phyloP scores from a whole-genome alignment of 176 grass and related monocot genomes.

The Aegilops sharonensis region DNA sequence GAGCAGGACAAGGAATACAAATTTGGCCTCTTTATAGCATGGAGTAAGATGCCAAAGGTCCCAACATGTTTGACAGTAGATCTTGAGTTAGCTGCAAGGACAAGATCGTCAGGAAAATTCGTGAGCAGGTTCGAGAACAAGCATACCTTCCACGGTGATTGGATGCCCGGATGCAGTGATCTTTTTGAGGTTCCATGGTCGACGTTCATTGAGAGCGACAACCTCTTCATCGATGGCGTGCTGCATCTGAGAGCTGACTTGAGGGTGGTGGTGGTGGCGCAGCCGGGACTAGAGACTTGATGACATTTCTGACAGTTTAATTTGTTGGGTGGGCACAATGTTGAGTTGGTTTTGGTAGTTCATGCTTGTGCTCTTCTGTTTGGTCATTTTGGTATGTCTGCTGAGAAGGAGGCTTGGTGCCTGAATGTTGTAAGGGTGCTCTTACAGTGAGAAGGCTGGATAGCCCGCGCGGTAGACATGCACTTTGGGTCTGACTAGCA shows the following conservation, averaged over 20 bases:
- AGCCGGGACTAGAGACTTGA: neutral
- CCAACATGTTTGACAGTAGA: slow-evolving; percentile 62
- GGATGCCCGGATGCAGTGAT: slow-evolving; percentile 26
- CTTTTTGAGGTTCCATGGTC: slow-evolving; percentile 69
- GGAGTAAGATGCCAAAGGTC: slow-evolving; percentile 39
- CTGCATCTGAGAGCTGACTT: slow-evolving; percentile 72
- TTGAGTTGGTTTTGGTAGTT: neutral
- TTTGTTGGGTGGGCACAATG: neutral
- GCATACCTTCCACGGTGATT: slow-evolving; percentile 42
- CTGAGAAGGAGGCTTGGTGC: neutral
- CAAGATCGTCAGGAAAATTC: slow-evolving; percentile 51
- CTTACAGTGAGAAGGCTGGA: too few species aligned
- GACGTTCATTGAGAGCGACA: slow-evolving; percentile 62
- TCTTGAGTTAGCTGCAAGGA: slow-evolving; percentile 65
- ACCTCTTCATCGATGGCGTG: slow-evolving; percentile 63
- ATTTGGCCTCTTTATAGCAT: slow-evolving; percentile 62
- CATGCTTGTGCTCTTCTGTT: neutral
- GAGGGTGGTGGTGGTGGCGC: neutral
- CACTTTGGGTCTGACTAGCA: too few species aligned
- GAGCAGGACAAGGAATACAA: slow-evolving; percentile 55
- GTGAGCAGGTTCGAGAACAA: slow-evolving; percentile 63
- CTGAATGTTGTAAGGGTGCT: neutral
- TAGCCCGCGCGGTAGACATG: too few species aligned
- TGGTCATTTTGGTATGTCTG: neutral
- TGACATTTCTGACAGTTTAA: neutral